Evolutionary conservation across 2,329 filamentous ascomycete genomes (phyloP), one percentile per base, ranked within the genome.

Genomic region (Xylariaceae sp.): DNA sequence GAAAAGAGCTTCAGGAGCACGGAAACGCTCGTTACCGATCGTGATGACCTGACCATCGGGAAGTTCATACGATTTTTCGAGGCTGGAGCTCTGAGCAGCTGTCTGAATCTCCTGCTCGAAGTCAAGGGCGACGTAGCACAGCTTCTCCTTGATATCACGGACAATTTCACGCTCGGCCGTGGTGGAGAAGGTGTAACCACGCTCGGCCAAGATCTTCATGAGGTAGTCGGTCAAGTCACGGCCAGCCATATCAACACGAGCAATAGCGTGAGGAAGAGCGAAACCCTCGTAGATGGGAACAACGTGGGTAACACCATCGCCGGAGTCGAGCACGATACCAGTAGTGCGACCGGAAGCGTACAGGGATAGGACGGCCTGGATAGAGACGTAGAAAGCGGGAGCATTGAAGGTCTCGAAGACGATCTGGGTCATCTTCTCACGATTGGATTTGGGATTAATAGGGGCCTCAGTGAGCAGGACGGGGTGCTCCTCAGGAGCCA

Each of bases 351-450:
- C 94, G 73, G 94, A 99, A 72, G 94, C 94, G 83, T 99, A 99
- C 77, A 99, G 89, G 64, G 94, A 99, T 72, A 99, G 86, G 66
- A 99, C 94, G 76, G 94, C 94, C 87, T 97, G 93, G 80, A 99
- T 99, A 74, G 94, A 97, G 84, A 99, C 94, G 86, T 99, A 99
- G 88, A 99, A 97, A 70, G 94, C 94, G 69, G 94, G 94, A 72
- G 94, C 93, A 84, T 99, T 97, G 88, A 99, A 99, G 72, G 94
- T 99, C 88, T 99, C 94, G 84, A 99, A 99, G 78, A 99, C 92
- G 67, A 99, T 99, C 84, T 99, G 94, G 70, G 94, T 97, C 94
- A 99, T 99, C 92, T 99, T 99, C 87, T 99, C 94, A 88, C 94
- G 91, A 87, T 99, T 99, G 84, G 91, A 96, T 87, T 97, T 97